phyloP scores from a whole-genome alignment of 352 stramenopile species.

The Sclerospora graminicola region DNA sequence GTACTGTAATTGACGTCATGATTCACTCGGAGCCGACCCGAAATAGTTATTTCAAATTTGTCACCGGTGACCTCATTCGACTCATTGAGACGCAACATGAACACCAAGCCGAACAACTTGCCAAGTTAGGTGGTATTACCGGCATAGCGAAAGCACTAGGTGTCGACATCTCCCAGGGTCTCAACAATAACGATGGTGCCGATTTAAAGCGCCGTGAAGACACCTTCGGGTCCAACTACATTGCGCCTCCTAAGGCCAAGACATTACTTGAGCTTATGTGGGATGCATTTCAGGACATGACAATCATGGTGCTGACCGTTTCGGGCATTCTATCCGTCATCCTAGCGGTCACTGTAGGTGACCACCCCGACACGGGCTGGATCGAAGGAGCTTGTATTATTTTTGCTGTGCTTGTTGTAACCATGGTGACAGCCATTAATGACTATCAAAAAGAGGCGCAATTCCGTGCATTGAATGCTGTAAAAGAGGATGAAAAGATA shows the following conservation, averaged over 20 bases:
- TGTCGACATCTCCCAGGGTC: slow-evolving; percentile 33
- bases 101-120: slow-evolving; percentile 32
- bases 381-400: slow-evolving; percentile 88
- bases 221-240: slow-evolving; percentile 55
- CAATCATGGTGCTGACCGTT: slow-evolving; percentile 82
- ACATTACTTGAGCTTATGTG: slow-evolving; percentile 77
- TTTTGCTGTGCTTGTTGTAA: slow-evolving; percentile 81
- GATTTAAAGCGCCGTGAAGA: slow-evolving; percentile 33
- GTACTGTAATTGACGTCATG: no score
- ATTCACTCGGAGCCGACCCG: no score
- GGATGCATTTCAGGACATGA: slow-evolving; percentile 86
- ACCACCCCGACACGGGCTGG: slow-evolving; percentile 57
- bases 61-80: slow-evolving; percentile 48
- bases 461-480: slow-evolving; percentile 73
- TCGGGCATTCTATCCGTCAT: slow-evolving; percentile 79
- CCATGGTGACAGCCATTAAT: slow-evolving; percentile 78
- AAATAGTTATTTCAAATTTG: slow-evolving; percentile 45
- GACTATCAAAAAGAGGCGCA: slow-evolving; percentile 89
- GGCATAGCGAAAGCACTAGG: slow-evolving; percentile 37
- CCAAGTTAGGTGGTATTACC: slow-evolving; percentile 31
- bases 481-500: slow-evolving; percentile 71
- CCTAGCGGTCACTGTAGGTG: slow-evolving; percentile 38
- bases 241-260: slow-evolving; percentile 38
- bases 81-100: slow-evolving; percentile 57
- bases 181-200: slow-evolving; percentile 29